These are phyloP conservation scores for Lactarius psammicola DNA, from an alignment of 768 basidiomycete species.

Conservation along the genomic window DNA sequence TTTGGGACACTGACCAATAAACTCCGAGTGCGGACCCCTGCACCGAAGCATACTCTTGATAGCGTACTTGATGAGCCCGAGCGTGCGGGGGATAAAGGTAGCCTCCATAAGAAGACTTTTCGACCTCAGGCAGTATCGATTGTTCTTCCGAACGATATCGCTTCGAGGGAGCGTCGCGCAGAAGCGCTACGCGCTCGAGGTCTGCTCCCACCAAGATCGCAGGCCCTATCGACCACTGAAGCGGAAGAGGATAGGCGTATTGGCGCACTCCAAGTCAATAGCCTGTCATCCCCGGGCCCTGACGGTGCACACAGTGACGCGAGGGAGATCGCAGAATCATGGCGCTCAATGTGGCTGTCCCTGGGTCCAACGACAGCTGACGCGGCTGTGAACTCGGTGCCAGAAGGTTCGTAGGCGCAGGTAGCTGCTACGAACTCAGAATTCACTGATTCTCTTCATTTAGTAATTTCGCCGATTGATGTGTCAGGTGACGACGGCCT, in stretches of 20 bases:
- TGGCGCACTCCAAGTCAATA: background rate
- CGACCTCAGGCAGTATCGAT: slow-evolving; percentile 13
- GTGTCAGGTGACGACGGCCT: background rate
- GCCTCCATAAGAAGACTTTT: background rate
- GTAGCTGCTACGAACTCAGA: background rate
- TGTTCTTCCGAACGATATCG: slow-evolving; percentile 14
- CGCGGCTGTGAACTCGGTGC: background rate
- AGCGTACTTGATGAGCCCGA: background rate
- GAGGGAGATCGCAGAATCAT: slow-evolving; percentile 21
- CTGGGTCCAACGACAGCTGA: background rate
- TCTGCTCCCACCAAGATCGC: slow-evolving; percentile 15
- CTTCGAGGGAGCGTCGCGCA: slow-evolving; percentile 22
- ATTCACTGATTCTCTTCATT: background rate
- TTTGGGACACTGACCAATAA: slow-evolving; percentile 14
- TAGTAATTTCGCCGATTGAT: background rate
- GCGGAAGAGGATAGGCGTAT: slow-evolving; percentile 23
- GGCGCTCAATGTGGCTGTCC: slow-evolving; percentile 11
- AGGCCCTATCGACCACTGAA: slow-evolving; percentile 24
- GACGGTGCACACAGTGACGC: slow-evolving; percentile 16
- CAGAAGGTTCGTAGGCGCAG: slow-evolving; percentile 6
- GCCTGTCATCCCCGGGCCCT: background rate
- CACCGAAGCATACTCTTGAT: background rate
- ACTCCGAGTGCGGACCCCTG: slow-evolving; percentile 10
- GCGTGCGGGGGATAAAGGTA: background rate
- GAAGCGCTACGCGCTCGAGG: slow-evolving; percentile 26